phyloP scores from a whole-genome alignment of 2,329 filamentous ascomycete genomes.

The Sclerotinia glacialis region DNA sequence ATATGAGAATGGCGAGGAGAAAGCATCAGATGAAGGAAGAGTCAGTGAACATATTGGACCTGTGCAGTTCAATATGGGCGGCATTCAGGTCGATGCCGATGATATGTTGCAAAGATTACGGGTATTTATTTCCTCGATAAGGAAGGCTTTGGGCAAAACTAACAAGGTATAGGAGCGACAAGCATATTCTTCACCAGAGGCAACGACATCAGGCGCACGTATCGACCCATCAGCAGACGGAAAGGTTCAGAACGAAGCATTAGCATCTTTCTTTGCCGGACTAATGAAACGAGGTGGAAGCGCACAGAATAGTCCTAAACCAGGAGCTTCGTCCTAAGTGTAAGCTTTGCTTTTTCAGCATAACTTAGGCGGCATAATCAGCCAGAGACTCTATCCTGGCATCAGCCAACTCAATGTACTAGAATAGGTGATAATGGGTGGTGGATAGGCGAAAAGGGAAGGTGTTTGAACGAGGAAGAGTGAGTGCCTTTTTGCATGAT shows the following conservation, averaged over 20 bases:
- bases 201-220: conserved; percentile 34
- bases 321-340: conserved; percentile 28
- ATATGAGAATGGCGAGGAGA: conserved; percentile 31
- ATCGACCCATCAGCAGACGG: conserved; percentile 39
- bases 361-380: not conserved
- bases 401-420: conserved; percentile 1
- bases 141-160: not conserved
- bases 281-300: conserved; percentile 52
- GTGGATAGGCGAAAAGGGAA: not conserved
- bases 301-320: conserved; percentile 36
- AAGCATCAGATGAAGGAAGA: conserved; percentile 31
- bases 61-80: conserved; percentile 97
- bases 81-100: conserved; percentile 92
- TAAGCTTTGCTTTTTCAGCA: not conserved
- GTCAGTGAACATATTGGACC: conserved; percentile 77
- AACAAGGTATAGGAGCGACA: conserved; percentile 38
- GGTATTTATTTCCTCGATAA: conserved; percentile 48
- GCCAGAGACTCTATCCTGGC: conserved; percentile 14
- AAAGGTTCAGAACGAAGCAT: conserved; percentile 56
- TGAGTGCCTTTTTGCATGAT: conserved; percentile 21
- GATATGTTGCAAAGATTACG: conserved; percentile 86
- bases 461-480: not conserved
- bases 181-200: conserved; percentile 38
- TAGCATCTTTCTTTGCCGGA: conserved; percentile 59
- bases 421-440: not conserved